phyloP scores from a whole-genome alignment of 805 yeast species.

The Kuraishia cidri region DNA sequence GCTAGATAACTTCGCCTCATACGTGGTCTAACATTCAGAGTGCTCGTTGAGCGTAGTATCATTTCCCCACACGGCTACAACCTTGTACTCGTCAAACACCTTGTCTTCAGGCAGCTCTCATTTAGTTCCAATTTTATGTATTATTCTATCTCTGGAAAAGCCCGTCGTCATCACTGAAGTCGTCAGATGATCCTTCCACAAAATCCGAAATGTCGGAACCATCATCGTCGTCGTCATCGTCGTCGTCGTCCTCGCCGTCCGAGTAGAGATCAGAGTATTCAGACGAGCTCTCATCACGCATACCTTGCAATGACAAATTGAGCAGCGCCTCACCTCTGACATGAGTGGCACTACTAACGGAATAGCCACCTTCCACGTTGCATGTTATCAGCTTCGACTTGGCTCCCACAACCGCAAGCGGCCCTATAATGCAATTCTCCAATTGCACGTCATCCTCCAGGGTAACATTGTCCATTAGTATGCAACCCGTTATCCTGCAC shows the following conservation, averaged over 20 bases:
- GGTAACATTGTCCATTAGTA: conserved; percentile 59
- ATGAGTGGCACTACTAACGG: conserved; percentile 45
- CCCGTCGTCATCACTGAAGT: too few species aligned
- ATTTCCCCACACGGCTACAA: too few species aligned
- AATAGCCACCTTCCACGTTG: conserved; percentile 75
- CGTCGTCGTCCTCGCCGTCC: conserved; percentile 10
- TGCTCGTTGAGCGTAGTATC: too few species aligned
- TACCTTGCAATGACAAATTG: conserved; percentile 21
- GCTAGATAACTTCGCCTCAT: too few species aligned
- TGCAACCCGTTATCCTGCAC: conserved; percentile 83
- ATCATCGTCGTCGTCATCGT: conserved; percentile 26
- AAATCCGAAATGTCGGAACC: conserved; percentile 32
- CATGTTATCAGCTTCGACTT: conserved; percentile 70
- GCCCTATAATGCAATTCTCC: conserved; percentile 87
- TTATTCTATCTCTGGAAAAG: too few species aligned
- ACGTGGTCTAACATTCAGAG: too few species aligned
- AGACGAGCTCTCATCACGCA: conserved; percentile 9
- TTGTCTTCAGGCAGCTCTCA: too few species aligned
- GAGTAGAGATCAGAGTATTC: conserved; percentile 4
- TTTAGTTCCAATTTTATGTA: too few species aligned
- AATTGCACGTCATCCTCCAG: conserved; percentile 70
- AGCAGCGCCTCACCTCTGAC: conserved; percentile 30
- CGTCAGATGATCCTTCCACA: too few species aligned
- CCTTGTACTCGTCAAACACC: too few species aligned
- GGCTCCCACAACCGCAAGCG: conserved; percentile 48